Conservation (phyloP, 495 filamentous ascomycete species). For the Tuber microsphaerosporum region DNA sequence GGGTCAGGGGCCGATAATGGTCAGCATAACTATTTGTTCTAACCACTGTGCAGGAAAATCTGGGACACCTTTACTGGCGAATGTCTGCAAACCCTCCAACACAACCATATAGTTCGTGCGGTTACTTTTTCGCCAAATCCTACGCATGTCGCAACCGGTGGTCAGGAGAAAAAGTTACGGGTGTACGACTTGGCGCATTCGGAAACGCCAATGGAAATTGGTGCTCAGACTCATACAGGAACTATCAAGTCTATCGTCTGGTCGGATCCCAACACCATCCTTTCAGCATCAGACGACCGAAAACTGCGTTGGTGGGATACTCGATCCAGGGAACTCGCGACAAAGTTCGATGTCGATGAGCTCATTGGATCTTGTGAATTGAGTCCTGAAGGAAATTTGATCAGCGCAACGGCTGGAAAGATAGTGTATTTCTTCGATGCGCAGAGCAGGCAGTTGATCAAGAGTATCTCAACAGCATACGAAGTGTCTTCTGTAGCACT, state of each 20-base stretch:
- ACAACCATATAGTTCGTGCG: constrained; percentile 89
- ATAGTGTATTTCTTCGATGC: constrained; percentile 88
- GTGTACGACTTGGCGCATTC: constrained; percentile 70
- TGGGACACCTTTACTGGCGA: constrained; percentile 97
- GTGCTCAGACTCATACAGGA: constrained; percentile 68
- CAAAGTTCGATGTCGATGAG: constrained; percentile 68
- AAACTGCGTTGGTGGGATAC: constrained; percentile 92
- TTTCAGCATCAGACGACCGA: constrained; percentile 84
- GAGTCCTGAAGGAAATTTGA: constrained; percentile 47
- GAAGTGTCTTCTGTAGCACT: constrained; percentile 85
- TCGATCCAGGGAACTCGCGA: constrained; percentile 60
- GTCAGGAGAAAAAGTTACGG: constrained; percentile 90
- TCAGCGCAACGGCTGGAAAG: constrained; percentile 63
- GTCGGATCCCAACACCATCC: constrained; percentile 80
- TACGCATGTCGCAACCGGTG: constrained; percentile 77
- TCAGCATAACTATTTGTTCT: constrained; percentile 13
- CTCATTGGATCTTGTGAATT: constrained; percentile 85
- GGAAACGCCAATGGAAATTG: constrained; percentile 64
- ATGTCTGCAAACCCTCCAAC: constrained; percentile 75
- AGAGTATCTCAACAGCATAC: constrained; percentile 65
- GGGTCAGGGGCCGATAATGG: constrained; percentile 1
- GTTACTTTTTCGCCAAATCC: constrained; percentile 79
- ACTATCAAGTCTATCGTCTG: constrained; percentile 93
- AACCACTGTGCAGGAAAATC: constrained; percentile 58
- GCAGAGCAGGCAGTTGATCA: constrained; percentile 62